These are phyloP conservation scores for Alternaria metachromatica DNA, from an alignment of 2,329 filamentous ascomycete species.

Conservation along the genomic window DNA sequence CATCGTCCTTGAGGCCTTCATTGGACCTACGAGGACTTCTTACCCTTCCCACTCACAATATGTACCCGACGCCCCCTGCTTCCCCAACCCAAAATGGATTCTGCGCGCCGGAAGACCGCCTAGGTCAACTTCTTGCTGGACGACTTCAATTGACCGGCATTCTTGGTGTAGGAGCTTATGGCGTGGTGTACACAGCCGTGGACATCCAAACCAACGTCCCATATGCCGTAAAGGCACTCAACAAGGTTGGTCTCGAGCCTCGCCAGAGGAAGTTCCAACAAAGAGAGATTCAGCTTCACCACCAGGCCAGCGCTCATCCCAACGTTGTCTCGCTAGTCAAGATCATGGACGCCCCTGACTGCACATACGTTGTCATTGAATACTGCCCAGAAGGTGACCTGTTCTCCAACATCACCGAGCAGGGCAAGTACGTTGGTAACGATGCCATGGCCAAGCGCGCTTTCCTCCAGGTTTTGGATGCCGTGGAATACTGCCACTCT, in stretches of 20 bases:
- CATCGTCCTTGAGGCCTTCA: slow-evolving; percentile 50
- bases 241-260: slow-evolving; percentile 89
- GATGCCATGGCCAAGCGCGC: slow-evolving; percentile 84
- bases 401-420: slow-evolving; percentile 96
- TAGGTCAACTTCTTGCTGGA: slow-evolving; percentile 83
- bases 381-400: slow-evolving; percentile 97
- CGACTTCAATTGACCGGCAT: slow-evolving; percentile 84
- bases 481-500: slow-evolving; percentile 92
- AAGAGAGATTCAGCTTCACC: slow-evolving; percentile 90
- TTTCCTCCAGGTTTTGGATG: slow-evolving; percentile 95
- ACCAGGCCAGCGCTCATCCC: slow-evolving; percentile 83
- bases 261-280: slow-evolving; percentile 90
- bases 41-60: slow-evolving; percentile 38
- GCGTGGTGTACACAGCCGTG: slow-evolving; percentile 89
- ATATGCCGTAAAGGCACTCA: slow-evolving; percentile 96
- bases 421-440: slow-evolving; percentile 90
- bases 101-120: slow-evolving; percentile 75
- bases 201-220: slow-evolving; percentile 80
- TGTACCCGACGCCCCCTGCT: slow-evolving; percentile 59
- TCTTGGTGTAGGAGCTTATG: slow-evolving; percentile 92
- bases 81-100: slow-evolving; percentile 55
- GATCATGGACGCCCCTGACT: slow-evolving; percentile 90
- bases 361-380: slow-evolving; percentile 95
- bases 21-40: slow-evolving; percentile 49
- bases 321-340: slow-evolving; percentile 94